Evolutionary conservation across 148 eudicot species (phyloP), one percentile per base, ranked within the genome.

Genomic region (Rhododendron williamsianum): DNA sequence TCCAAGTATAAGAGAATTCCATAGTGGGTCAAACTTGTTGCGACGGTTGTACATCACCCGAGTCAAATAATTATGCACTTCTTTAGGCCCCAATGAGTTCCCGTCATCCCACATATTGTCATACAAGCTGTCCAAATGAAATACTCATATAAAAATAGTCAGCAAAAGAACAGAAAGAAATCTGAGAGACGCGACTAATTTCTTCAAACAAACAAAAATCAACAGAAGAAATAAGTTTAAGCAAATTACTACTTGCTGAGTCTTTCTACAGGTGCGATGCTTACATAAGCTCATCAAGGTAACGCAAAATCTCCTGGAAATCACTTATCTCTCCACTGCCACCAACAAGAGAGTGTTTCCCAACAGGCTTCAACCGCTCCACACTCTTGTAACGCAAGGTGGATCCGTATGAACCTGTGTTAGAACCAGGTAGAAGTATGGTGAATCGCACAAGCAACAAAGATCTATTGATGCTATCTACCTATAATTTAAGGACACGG

Each of bases 71-170:
- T 87, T 94, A 88, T 94, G 99, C 83, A 96, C 94, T 88, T 96
- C 98, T 87, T 95, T 96, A 60, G 99, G 99, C 48, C 99, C 99
- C 85, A 96, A 72, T 52, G 98, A 93, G 87, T 96, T 96, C 30
- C 96, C 98, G 83, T 96, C 99, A 93, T 96, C 99, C 99, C 99
- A 96, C 99, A 94, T 96, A 88, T 95, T 93, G 90, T 96, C 98
- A 78, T 91, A 77, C 80, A 95, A 91, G 90, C 98, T 96, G 91
- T 84, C 89, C 85, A 80, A 12, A 83, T 25, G 19, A 18, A 73
- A n/a, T 51, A 83, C 58, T 67, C 56, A 69, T 43, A 48, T 84
- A 63, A 51, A 85, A 80, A 80, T 6, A 3, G 43, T 33, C 73
- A 49, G 18, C 83, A 67, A 38, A 35, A 7, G 41, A 30, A 54